phyloP scores from a whole-genome alignment of 208 protist species.

The Leishmania turanica region DNA sequence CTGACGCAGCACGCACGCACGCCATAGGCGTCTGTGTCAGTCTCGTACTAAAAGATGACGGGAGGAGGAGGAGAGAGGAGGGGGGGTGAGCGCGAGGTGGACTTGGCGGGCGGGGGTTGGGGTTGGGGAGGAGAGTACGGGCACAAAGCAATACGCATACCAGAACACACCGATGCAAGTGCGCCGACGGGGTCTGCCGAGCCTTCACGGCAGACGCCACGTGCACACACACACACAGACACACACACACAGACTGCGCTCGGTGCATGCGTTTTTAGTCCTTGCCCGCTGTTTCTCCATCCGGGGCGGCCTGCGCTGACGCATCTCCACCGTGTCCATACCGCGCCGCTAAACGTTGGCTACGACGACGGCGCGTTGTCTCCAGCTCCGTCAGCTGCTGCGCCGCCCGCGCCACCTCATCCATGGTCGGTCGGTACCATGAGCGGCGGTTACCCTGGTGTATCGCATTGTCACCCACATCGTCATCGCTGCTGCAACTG shows the following conservation, averaged over 20 bases:
- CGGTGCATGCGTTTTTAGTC: background rate
- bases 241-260: background rate
- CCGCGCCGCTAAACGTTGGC: background rate
- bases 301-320: background rate
- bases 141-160: background rate
- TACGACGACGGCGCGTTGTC: slow-evolving; percentile 11
- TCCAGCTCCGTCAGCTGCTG: slow-evolving; percentile 21
- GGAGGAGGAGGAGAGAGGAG: too few species aligned
- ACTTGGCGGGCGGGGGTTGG: too few species aligned
- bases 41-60: too few species aligned
- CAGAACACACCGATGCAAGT: background rate
- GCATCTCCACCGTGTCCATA: background rate
- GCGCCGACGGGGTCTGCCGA: background rate
- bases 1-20: too few species aligned
- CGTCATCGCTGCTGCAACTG: slow-evolving; percentile 5
- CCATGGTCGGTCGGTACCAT: slow-evolving; percentile 16
- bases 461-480: background rate
- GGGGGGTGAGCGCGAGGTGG: too few species aligned
- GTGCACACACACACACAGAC: background rate
- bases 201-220: background rate
- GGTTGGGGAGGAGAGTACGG: too few species aligned
- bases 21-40: too few species aligned
- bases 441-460: slow-evolving; percentile 2
- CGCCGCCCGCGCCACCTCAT: slow-evolving; percentile 26
- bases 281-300: slow-evolving; percentile 10